Conservation (phyloP, 1,284 basidiomycete genomes). For the Termitomyces sp. region DNA sequence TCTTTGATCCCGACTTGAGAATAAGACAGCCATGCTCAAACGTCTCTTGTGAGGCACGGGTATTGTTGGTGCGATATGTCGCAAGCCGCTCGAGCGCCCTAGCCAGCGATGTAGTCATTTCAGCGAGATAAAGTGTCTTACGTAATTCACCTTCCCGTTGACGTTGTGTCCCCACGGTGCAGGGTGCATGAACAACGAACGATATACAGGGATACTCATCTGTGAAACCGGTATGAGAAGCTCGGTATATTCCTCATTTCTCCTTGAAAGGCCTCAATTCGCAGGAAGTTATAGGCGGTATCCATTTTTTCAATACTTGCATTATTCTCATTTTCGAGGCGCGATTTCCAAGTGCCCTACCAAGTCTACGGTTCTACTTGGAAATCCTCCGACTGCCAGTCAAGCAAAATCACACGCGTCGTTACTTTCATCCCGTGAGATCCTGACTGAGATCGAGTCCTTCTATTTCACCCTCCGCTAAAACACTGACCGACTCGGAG, state of each 20-base stretch:
- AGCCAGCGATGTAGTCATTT: conserved; percentile 37
- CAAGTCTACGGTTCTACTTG: too few species aligned
- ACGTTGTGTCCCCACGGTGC: too few species aligned
- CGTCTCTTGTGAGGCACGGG: conserved; percentile 65
- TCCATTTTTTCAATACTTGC: neutral
- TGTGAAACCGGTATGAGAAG: too few species aligned
- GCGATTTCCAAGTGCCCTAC: neutral
- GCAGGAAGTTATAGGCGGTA: neutral
- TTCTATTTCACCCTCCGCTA: neutral
- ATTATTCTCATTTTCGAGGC: neutral
- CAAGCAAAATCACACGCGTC: neutral
- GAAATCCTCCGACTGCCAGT: too few species aligned
- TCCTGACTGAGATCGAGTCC: neutral
- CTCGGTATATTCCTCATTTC: too few species aligned
- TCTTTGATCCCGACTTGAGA: conserved; percentile 45
- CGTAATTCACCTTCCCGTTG: conserved; percentile 3
- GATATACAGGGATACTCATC: neutral
- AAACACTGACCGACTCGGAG: neutral
- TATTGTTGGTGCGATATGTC: conserved; percentile 62
- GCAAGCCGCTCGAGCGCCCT: conserved; percentile 64
- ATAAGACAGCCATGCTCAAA: conserved; percentile 60
- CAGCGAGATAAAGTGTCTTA: conserved; percentile 4
- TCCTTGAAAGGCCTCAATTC: neutral
- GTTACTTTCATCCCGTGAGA: neutral
- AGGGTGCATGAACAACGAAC: neutral